Percentiles rank a stretch among this genome's conserved stretches.
Evolutionary conservation across 2,329 filamentous ascomycete genomes (phyloP).

Genomic region (Phialophora macrospora): DNA sequence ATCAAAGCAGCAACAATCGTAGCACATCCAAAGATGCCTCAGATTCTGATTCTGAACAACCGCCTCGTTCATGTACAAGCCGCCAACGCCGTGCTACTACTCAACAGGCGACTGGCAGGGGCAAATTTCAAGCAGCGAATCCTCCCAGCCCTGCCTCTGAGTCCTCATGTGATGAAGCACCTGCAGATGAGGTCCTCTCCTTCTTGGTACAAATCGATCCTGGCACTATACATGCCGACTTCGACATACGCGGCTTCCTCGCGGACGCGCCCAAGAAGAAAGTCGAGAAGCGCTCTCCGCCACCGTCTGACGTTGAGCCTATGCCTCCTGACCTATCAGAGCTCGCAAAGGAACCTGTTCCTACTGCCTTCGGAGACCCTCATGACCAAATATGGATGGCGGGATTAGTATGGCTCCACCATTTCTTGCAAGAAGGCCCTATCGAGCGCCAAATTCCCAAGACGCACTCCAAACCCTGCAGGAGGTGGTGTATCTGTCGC

Average conservation of each 20-base stretch:
- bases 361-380: not conserved
- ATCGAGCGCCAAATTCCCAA: not conserved
- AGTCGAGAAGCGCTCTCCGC: not conserved
- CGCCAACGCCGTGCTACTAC: too few relatives aligned
- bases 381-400: conserved; percentile 1
- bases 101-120: not conserved
- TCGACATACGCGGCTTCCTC: not conserved
- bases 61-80: not conserved
- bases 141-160: not conserved
- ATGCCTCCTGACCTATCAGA: not conserved
- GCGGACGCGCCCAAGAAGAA: not conserved
- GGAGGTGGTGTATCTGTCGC: not conserved
- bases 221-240: not conserved
- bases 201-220: not conserved
- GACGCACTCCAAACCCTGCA: not conserved
- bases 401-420: not conserved
- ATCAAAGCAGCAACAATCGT: not conserved
- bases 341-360: not conserved
- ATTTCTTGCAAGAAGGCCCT: not conserved
- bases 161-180: not conserved
- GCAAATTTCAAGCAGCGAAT: not conserved
- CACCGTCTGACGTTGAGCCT: not conserved
- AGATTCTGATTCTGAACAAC: not conserved
- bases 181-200: not conserved
- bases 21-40: not conserved